phyloP scores from a whole-genome alignment of 257 asterid genomes.

The Parsonsia alboflavescens region DNA sequence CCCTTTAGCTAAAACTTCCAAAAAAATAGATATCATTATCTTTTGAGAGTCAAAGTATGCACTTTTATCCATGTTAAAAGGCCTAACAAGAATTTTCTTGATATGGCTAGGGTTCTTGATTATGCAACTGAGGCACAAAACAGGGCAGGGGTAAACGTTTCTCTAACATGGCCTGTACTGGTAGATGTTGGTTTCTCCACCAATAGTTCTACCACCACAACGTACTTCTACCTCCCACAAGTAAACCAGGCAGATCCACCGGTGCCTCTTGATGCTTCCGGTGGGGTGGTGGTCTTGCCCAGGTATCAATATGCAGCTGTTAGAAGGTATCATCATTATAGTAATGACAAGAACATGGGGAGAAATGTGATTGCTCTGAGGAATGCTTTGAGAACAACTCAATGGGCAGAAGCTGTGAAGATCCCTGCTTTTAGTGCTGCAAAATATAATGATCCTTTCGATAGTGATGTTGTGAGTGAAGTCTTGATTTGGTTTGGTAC shows the following conservation, averaged over 20 bases:
- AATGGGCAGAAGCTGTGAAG: neutral
- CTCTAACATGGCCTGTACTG: neutral
- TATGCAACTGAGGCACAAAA: neutral
- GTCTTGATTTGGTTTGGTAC: constrained; percentile 5
- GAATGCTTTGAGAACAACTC: neutral
- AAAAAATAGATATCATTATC: no score
- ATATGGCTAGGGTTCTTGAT: neutral
- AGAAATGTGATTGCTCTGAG: neutral
- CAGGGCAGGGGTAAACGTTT: neutral
- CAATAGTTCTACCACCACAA: neutral
- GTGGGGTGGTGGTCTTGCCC: neutral
- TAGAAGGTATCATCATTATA: neutral
- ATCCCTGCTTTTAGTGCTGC: neutral
- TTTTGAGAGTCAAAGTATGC: no score
- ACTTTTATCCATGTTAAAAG: neutral
- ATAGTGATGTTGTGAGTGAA: neutral
- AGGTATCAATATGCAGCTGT: neutral
- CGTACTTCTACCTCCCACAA: constrained; percentile 1
- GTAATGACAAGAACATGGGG: neutral
- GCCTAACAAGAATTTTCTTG: neutral
- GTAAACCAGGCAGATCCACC: neutral
- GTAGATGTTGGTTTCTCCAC: constrained; percentile 3
- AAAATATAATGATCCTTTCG: neutral
- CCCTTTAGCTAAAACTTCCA: no score
- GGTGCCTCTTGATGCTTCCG: neutral